A percentile compares a stretch with the other conserved stretches of the same genome.
These are phyloP conservation scores for Aspergillus nanangensis DNA, from an alignment of 495 filamentous ascomycete genomes.

Conservation along the genomic window DNA sequence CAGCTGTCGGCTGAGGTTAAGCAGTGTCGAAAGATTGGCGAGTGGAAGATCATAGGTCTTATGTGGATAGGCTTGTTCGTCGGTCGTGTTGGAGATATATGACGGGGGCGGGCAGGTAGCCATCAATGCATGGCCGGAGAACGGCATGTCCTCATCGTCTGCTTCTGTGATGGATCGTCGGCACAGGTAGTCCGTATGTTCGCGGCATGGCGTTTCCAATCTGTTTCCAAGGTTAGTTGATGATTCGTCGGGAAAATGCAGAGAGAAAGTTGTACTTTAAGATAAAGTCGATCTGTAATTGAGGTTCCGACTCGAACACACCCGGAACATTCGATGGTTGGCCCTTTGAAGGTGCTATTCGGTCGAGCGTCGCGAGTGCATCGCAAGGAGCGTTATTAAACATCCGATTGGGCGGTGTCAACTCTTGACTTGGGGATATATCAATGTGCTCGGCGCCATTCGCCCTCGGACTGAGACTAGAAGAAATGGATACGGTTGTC, in stretches of 20 bases:
- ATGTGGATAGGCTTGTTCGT: constrained; percentile 37
- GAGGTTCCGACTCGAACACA: constrained; percentile 69
- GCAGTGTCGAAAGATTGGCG: constrained; percentile 69
- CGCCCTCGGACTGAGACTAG: constrained; percentile 29
- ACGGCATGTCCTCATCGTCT: constrained; percentile 46
- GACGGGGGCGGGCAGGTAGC: constrained; percentile 72
- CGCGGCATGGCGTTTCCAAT: constrained; percentile 91
- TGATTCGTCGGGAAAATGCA: not conserved
- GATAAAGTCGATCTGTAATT: constrained; percentile 92
- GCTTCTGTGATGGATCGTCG: constrained; percentile 43
- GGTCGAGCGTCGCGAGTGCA: constrained; percentile 28
- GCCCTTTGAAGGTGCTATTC: constrained; percentile 17
- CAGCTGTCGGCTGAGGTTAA: constrained; percentile 78
- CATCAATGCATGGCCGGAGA: constrained; percentile 86
- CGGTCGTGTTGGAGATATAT: constrained; percentile 40
- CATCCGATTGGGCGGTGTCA: constrained; percentile 29
- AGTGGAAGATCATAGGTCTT: constrained; percentile 54
- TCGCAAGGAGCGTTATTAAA: constrained; percentile 23
- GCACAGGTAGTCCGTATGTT: constrained; percentile 73
- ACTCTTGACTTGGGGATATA: constrained; percentile 27
- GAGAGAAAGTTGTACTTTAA: constrained; percentile 68
- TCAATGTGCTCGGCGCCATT: constrained; percentile 32
- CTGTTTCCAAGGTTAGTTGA: constrained; percentile 41
- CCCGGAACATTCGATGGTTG: constrained; percentile 37
- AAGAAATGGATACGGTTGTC: constrained; percentile 32